Evolutionary conservation across 208 protist species (phyloP).

Genomic region (Entamoeba moshkovskii): DNA sequence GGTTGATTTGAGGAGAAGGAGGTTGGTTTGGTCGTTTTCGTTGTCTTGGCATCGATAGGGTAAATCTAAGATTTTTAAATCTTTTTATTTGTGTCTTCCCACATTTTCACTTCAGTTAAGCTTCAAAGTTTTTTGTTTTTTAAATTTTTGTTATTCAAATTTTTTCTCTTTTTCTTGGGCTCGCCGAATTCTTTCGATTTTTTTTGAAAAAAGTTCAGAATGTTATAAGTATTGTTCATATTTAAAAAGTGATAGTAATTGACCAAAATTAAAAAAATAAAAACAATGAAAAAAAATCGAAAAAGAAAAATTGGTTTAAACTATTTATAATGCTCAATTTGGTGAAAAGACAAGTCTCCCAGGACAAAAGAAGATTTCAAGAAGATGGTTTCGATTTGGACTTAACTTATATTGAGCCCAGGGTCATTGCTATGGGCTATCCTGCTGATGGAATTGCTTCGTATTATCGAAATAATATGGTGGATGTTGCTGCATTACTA

Average conservation of each 20-base stretch:
- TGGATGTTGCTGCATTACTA: conserved; percentile 52
- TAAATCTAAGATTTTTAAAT: background rate
- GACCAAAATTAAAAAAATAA: too few relatives aligned
- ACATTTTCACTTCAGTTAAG: too few relatives aligned
- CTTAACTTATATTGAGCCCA: conserved; percentile 46
- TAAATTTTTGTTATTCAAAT: background rate
- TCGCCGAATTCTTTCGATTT: too few relatives aligned
- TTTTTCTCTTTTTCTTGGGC: background rate
- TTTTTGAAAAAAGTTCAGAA: too few relatives aligned
- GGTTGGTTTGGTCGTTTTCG: background rate
- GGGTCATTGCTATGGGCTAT: conserved; percentile 54
- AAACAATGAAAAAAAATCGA: too few relatives aligned
- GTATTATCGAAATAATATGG: conserved; percentile 69
- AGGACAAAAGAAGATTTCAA: background rate
- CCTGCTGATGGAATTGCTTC: conserved; percentile 47
- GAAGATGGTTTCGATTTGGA: conserved; percentile 48
- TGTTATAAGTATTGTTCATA: too few relatives aligned
- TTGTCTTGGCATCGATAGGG: background rate
- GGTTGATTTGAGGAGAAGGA: background rate
- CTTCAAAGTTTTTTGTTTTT: background rate
- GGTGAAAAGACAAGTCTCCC: background rate
- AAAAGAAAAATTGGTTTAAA: too few relatives aligned
- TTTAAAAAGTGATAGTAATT: too few relatives aligned
- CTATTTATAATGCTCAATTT: background rate
- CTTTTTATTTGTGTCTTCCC: background rate